Base-by-base conservation (phyloP, 2,329 filamentous ascomycete genomes). In the Aureobasidium sp. region DNA sequence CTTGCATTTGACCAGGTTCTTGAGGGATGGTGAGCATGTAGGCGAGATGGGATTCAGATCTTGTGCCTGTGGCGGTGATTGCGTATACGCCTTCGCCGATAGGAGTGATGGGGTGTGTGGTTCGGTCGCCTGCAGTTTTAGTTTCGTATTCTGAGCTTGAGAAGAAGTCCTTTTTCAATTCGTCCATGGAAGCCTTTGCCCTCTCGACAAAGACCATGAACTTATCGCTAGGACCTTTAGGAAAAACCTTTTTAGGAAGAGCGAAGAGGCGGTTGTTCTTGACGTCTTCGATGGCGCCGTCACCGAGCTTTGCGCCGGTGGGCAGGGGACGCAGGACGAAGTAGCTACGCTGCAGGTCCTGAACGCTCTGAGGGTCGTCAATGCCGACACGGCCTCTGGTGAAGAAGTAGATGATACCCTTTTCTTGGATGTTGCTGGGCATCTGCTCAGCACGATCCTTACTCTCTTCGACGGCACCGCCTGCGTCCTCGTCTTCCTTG, bases 391-490 rank as follows among this genome's bases (percentile, higher is more conserved):
- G 86, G 8, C 85, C 85, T 19, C 91, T 86, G 68, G 88, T 87
- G 78, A 96, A 95, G 80, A 96, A 96, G 78, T 96, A 96, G 67
- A 96, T 86, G 67, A 94, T 82, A 3, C 91, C 91, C 69, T 94
- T 96, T 70, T 97, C 91, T 2, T 95, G 79, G 27, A 96, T 85
- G 63, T 78, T 85, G 6, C 81, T 83, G 1, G 84, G 78, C 42
- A 81, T 73, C 2, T 77, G 73, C 48, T 80, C 73, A 67, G 80
- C 79, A 45, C 82, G 78, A 56, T 80, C 71, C 19, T 78, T 72
- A 2, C 81, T 79, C 54, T 80, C 75, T 63, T 78, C 75, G 5
- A 85, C 72, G 1, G 81, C 79, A 33, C 44, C 53, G 6, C 37
- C 40, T 11, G 35, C 22, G 49, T 33, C 33, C 49, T 63, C 14